Conservation (phyloP, 1,284 basidiomycete genomes). For the Uromyces viciae-fabae region DNA sequence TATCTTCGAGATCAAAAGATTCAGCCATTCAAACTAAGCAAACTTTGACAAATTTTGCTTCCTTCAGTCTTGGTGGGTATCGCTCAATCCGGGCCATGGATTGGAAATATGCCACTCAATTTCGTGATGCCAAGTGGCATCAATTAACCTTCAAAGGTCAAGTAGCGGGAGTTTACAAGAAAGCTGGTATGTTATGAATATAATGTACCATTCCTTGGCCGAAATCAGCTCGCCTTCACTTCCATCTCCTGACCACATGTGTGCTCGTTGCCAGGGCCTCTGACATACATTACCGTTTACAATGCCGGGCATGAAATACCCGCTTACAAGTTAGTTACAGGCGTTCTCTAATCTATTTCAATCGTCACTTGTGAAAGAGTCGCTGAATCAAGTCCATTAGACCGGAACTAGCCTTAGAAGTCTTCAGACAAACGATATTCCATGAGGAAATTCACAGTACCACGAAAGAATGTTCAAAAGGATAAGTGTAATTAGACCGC, state of each 20-base stretch:
- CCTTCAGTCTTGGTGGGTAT: slow-evolving; percentile 28
- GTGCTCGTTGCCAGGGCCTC: slow-evolving; percentile 9
- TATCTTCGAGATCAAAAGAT: not conserved
- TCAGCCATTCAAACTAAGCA: too few relatives aligned
- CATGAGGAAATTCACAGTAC: slow-evolving; percentile 16
- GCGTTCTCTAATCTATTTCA: not conserved
- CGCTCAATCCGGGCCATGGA: slow-evolving; percentile 33
- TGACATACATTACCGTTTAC: slow-evolving; percentile 34
- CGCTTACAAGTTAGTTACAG: slow-evolving; percentile 33
- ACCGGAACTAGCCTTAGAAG: slow-evolving; percentile 22
- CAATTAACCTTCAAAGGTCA: slow-evolving; percentile 7
- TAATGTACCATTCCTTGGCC: not conserved
- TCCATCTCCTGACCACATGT: not conserved
- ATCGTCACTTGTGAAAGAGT: not conserved
- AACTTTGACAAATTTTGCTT: too few relatives aligned
- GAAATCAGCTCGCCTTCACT: not conserved
- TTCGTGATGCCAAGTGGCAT: slow-evolving; percentile 27
- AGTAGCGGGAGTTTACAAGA: slow-evolving; percentile 24
- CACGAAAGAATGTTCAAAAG: not conserved
- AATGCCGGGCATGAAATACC: slow-evolving; percentile 38
- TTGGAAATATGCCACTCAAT: slow-evolving; percentile 29
- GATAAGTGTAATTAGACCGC: too few relatives aligned
- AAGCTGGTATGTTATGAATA: too few relatives aligned
- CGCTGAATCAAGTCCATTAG: not conserved
- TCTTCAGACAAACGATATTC: slow-evolving; percentile 29